Evolutionary conservation across 371 early-diverging fungal species (phyloP).

Genomic region (Mucor mucedo): DNA sequence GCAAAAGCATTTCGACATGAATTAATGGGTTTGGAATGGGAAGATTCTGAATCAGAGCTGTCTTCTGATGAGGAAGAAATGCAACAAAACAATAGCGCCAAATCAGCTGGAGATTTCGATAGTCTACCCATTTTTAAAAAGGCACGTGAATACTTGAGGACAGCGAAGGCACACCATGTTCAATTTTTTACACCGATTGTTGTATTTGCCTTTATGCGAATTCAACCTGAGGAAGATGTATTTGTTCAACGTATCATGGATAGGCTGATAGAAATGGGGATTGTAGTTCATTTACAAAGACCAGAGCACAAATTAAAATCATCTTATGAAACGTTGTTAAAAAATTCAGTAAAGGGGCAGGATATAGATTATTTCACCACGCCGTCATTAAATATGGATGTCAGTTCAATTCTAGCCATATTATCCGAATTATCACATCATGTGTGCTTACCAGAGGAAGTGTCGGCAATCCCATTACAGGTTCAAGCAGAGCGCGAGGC

Average conservation of each 20-base stretch:
- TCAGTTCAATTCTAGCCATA: constrained; percentile 58
- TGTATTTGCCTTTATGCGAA: constrained; percentile 62
- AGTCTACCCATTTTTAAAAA: constrained; percentile 57
- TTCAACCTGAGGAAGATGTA: constrained; percentile 34
- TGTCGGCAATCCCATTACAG: constrained; percentile 54
- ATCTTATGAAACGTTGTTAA: constrained; percentile 13
- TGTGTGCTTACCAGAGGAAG: constrained; percentile 40
- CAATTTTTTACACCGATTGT: constrained; percentile 58
- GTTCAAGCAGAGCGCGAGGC: constrained; percentile 57
- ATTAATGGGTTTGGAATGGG: constrained; percentile 49
- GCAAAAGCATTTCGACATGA: constrained; percentile 57
- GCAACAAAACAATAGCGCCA: background rate
- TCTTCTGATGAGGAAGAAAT: constrained; percentile 3
- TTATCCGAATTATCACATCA: constrained; percentile 55
- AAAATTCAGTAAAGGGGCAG: background rate
- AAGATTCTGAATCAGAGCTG: constrained; percentile 24
- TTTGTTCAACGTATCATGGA: constrained; percentile 47
- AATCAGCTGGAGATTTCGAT: constrained; percentile 27
- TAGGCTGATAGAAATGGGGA: constrained; percentile 43
- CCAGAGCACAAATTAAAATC: background rate
- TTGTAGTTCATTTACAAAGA: constrained; percentile 33
- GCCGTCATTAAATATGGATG: constrained; percentile 55
- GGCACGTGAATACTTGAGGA: constrained; percentile 44
- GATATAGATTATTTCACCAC: constrained; percentile 31
- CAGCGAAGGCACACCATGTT: constrained; percentile 55